Conservation (phyloP, 805 yeast species). For the Saturnispora dispora region DNA sequence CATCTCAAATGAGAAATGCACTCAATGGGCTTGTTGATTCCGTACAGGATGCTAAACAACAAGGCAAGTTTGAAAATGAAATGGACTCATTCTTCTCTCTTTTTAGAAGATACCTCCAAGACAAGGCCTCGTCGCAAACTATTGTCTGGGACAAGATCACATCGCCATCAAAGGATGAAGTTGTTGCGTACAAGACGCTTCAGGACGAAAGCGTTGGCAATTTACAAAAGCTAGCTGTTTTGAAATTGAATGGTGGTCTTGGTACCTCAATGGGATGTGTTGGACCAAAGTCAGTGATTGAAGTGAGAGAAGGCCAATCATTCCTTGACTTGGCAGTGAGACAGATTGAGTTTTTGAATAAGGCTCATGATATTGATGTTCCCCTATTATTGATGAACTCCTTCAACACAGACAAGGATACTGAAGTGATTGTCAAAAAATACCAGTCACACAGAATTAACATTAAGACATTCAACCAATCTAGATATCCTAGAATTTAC, state of each 20-base stretch:
- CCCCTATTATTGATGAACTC: constrained; percentile 97
- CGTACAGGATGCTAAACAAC: constrained; percentile 43
- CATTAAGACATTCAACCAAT: constrained; percentile 93
- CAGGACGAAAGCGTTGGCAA: constrained; percentile 30
- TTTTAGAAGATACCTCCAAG: constrained; percentile 84
- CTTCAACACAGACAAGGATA: constrained; percentile 93
- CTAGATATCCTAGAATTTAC: constrained; percentile 92
- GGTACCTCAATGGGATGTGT: constrained; percentile 99
- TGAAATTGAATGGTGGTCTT: constrained; percentile 94
- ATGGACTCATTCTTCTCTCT: constrained; percentile 92
- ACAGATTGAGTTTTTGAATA: constrained; percentile 91
- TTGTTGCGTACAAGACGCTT: constrained; percentile 62
- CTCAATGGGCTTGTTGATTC: constrained; percentile 83
- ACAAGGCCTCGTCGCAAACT: constrained; percentile 77
- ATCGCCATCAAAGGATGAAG: constrained; percentile 86
- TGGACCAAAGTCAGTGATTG: constrained; percentile 96
- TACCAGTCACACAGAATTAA: constrained; percentile 94
- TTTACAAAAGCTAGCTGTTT: constrained; percentile 81
- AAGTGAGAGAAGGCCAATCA: constrained; percentile 97
- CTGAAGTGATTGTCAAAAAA: constrained; percentile 90
- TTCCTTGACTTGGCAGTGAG: constrained; percentile 92
- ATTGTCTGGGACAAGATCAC: constrained; percentile 93
- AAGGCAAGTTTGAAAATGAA: constrained; percentile 67
- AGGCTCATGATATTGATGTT: constrained; percentile 83
- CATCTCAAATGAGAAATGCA: constrained; percentile 95